Evolutionary conservation across 805 yeast species (phyloP).

Genomic region (Kodamaea nitidulidarum): DNA sequence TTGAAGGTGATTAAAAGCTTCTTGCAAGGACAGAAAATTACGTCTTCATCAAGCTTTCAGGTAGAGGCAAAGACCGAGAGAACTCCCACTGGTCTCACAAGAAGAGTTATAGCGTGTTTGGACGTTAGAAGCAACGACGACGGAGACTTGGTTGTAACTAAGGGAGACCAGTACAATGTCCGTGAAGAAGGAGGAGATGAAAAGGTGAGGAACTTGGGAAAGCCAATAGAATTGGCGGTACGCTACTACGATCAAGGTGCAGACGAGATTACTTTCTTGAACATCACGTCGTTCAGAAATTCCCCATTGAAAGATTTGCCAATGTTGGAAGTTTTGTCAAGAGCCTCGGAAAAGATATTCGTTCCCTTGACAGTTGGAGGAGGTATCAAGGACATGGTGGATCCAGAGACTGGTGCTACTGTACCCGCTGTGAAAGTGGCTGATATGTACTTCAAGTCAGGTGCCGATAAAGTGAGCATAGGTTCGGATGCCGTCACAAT

Average conservation of each 20-base stretch:
- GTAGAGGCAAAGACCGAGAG: conserved; percentile 5
- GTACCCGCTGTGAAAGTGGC: conserved; percentile 91
- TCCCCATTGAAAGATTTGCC: conserved; percentile 93
- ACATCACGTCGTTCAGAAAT: conserved; percentile 92
- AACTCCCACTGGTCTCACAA: conserved; percentile 64
- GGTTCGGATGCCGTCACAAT: conserved; percentile 97
- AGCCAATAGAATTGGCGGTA: conserved; percentile 92
- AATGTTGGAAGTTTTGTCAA: conserved; percentile 82
- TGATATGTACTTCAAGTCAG: conserved; percentile 84
- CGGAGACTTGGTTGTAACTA: conserved; percentile 96
- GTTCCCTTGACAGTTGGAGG: conserved; percentile 99
- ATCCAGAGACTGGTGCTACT: conserved; percentile 68
- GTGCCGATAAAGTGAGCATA: conserved; percentile 96
- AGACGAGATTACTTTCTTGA: conserved; percentile 91
- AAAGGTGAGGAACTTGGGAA: conserved; percentile 87
- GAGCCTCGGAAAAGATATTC: conserved; percentile 84
- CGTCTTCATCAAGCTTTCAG: conserved; percentile 12
- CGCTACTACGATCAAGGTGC: conserved; percentile 92
- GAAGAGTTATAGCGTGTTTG: conserved; percentile 91
- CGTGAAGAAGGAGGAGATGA: conserved; percentile 54
- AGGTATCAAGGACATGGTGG: conserved; percentile 87
- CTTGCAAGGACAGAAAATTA: conserved; percentile 44
- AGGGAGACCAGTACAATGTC: conserved; percentile 98
- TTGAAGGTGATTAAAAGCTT: conserved; percentile 70
- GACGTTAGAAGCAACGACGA: conserved; percentile 94